phyloP scores from a whole-genome alignment of 371 early-diverging fungal genomes.

The Circinella umbellata region DNA sequence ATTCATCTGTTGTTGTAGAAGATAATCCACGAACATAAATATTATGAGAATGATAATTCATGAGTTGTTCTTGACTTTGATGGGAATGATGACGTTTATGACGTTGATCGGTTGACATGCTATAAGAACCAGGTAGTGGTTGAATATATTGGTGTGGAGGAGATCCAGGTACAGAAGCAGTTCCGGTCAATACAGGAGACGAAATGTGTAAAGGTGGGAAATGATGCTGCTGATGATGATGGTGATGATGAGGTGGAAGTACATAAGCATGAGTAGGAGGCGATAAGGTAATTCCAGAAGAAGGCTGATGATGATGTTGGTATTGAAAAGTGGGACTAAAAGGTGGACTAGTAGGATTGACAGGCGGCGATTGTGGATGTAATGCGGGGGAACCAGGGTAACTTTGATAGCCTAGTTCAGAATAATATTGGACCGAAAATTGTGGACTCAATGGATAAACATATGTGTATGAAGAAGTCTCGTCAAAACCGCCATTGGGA shows the following conservation, averaged over 20 bases:
- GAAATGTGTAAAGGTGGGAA: constrained; percentile 54
- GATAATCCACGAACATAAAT: constrained; percentile 88
- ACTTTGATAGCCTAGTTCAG: constrained; percentile 48
- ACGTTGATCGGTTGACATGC: constrained; percentile 30
- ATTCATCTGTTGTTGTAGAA: constrained; percentile 73
- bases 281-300: constrained; percentile 40
- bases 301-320: constrained; percentile 33
- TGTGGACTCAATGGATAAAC: constrained; percentile 55
- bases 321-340: constrained; percentile 46
- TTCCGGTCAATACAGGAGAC: constrained; percentile 50
- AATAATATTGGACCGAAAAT: constrained; percentile 50
- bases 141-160: constrained; percentile 39
- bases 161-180: constrained; percentile 39
- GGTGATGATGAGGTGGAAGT: constrained; percentile 37
- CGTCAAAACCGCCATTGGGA: constrained; percentile 19
- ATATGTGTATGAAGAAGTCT: constrained; percentile 28
- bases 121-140: constrained; percentile 23
- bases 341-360: constrained; percentile 52
- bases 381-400: constrained; percentile 54
- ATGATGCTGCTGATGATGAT: constrained; percentile 34
- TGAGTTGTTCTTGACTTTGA: constrained; percentile 19
- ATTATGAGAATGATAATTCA: constrained; percentile 58
- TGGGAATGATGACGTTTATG: constrained; percentile 21
- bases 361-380: constrained; percentile 49
- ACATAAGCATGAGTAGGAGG: constrained; percentile 47